phyloP scores from a whole-genome alignment of 306 rosid genomes.

The Vachellia collinsii region DNA sequence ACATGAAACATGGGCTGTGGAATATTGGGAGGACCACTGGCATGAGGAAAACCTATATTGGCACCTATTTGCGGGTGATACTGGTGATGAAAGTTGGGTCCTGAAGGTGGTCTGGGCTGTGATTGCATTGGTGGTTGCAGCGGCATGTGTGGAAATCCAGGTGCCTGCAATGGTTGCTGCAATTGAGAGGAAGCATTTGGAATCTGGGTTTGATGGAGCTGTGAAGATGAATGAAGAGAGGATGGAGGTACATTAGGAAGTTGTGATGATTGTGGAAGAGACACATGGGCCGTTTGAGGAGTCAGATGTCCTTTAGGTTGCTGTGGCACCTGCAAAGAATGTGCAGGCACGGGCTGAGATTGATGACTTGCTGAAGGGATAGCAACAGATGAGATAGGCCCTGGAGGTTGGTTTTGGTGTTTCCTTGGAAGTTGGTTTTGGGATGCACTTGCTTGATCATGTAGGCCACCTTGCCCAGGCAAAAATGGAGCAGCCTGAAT shows the following conservation, averaged over 20 bases:
- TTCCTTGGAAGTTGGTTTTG: conserved; percentile 59
- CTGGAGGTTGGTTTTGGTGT: conserved; percentile 68
- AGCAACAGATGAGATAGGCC: conserved; percentile 61
- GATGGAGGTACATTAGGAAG: conserved; percentile 61
- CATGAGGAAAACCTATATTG: conserved; percentile 73
- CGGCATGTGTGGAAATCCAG: conserved; percentile 72
- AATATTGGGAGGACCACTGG: conserved; percentile 69
- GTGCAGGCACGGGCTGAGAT: conserved; percentile 66
- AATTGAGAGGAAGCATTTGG: conserved; percentile 57
- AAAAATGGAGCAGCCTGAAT: conserved; percentile 57
- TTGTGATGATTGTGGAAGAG: conserved; percentile 76
- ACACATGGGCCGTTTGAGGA: conserved; percentile 54
- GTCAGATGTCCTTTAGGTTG: conserved; percentile 70
- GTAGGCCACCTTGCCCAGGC: conserved; percentile 57
- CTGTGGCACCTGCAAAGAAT: conserved; percentile 66
- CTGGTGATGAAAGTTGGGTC: conserved; percentile 67
- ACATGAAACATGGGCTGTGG: conserved; percentile 86
- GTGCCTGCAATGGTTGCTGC: conserved; percentile 71
- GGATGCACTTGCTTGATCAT: conserved; percentile 72
- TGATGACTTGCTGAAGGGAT: conserved; percentile 64
- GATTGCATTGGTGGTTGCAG: conserved; percentile 79
- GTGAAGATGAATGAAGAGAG: conserved; percentile 73
- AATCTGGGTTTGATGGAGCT: conserved; percentile 73
- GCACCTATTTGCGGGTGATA: conserved; percentile 73
- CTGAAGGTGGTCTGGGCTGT: conserved; percentile 74